Evolutionary conservation across 106 monocot species (phyloP).

Genomic region (Alisma plantagoaquatica): DNA sequence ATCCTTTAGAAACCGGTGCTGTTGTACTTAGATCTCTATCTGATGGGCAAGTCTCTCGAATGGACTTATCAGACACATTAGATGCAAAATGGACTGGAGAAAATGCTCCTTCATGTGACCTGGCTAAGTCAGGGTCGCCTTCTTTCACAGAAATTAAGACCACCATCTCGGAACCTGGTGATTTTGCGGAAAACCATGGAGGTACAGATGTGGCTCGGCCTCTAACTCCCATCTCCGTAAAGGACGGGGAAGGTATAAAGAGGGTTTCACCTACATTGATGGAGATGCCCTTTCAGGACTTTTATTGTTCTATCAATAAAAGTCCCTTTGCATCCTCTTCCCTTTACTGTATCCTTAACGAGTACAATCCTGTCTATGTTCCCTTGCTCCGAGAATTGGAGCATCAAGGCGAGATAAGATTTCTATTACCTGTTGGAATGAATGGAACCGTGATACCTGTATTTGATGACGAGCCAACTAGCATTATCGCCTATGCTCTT

Average conservation of each 20-base stretch:
- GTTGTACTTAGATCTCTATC: slow-evolving; percentile 40
- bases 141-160: slow-evolving; percentile 6
- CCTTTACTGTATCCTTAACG: slow-evolving; percentile 21
- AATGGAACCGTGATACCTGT: slow-evolving; percentile 54
- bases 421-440: slow-evolving; percentile 59
- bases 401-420: slow-evolving; percentile 30
- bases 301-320: slow-evolving; percentile 50
- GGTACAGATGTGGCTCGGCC: neutral
- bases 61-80: slow-evolving; percentile 58
- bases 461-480: slow-evolving; percentile 88
- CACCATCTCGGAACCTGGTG: slow-evolving; percentile 7
- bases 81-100: slow-evolving; percentile 78
- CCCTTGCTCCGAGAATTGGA: slow-evolving; percentile 35
- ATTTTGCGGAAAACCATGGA: slow-evolving; percentile 1
- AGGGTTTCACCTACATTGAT: slow-evolving; percentile 32
- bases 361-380: slow-evolving; percentile 54
- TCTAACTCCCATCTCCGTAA: slow-evolving; percentile 5
- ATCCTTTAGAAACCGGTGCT: slow-evolving; percentile 25
- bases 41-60: slow-evolving; percentile 46
- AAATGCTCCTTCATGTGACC: slow-evolving; percentile 24
- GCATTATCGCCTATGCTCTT: slow-evolving; percentile 67
- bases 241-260: slow-evolving; percentile 13
- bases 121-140: slow-evolving; percentile 13
- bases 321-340: slow-evolving; percentile 7
- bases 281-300: slow-evolving; percentile 29